Evolutionary conservation across 371 early-diverging fungal species (phyloP).

Genomic region (Rhizopus sp.): DNA sequence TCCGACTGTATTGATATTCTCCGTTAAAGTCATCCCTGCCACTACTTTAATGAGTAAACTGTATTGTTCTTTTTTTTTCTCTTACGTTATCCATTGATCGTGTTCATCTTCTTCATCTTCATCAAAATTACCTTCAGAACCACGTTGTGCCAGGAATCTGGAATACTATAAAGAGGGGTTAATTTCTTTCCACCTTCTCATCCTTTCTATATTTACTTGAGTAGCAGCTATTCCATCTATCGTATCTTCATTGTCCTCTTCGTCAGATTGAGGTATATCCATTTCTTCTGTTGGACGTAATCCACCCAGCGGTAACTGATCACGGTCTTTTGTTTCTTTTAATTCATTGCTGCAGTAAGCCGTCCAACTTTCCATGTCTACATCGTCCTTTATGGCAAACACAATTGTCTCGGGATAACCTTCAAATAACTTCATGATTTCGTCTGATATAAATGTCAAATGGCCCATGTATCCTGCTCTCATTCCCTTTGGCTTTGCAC

Average conservation of each 20-base stretch:
- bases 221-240: slow-evolving; percentile 25
- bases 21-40: slow-evolving; percentile 30
- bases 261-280: slow-evolving; percentile 29
- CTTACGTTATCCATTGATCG: slow-evolving; percentile 29
- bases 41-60: slow-evolving; percentile 8
- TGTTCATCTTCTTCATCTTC: slow-evolving; percentile 37
- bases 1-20: slow-evolving; percentile 18
- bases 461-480: slow-evolving; percentile 96
- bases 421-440: slow-evolving; percentile 84
- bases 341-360: slow-evolving; percentile 78
- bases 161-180: slow-evolving; percentile 20
- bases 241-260: slow-evolving; percentile 32
- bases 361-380: slow-evolving; percentile 84
- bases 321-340: slow-evolving; percentile 84
- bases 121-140: slow-evolving; percentile 30
- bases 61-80: background rate
- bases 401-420: slow-evolving; percentile 59
- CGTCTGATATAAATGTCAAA: slow-evolving; percentile 93
- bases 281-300: slow-evolving; percentile 65
- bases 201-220: slow-evolving; percentile 15
- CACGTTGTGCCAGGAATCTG: slow-evolving; percentile 28
- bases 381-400: slow-evolving; percentile 54
- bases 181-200: background rate
- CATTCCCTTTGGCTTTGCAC: slow-evolving; percentile 77
- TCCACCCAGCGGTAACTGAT: slow-evolving; percentile 86